phyloP scores from a whole-genome alignment of 2,329 filamentous ascomycete species.

The Drechslerella coelobrocha region DNA sequence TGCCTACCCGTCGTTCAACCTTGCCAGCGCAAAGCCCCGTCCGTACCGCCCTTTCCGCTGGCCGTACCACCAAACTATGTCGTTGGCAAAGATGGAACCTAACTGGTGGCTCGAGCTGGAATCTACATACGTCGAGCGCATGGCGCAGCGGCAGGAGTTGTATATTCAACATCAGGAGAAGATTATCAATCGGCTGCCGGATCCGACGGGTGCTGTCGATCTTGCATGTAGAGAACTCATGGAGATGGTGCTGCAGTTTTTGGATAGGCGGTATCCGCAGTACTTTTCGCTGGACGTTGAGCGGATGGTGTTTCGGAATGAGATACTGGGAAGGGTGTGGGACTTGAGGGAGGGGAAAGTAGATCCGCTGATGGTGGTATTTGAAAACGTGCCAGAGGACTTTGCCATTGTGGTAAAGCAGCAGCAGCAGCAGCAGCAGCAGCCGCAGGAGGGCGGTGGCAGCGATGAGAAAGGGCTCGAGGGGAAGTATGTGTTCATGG shows the following conservation, averaged over 20 bases:
- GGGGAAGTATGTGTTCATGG: constrained; percentile 76
- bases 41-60: constrained; percentile 84
- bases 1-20: constrained; percentile 70
- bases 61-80: constrained; percentile 90
- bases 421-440: neutral
- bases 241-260: constrained; percentile 82
- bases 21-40: constrained; percentile 71
- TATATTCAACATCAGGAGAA: constrained; percentile 68
- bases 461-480: constrained; percentile 65
- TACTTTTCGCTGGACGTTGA: constrained; percentile 68
- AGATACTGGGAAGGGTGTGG: constrained; percentile 69
- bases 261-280: constrained; percentile 77
- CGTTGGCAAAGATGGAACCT: constrained; percentile 76
- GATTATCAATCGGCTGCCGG: constrained; percentile 73
- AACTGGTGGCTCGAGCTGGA: constrained; percentile 93
- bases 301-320: constrained; percentile 66
- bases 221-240: constrained; percentile 83
- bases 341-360: constrained; percentile 65
- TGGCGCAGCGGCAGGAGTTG: constrained; percentile 72
- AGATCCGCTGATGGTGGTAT: constrained; percentile 72
- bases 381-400: constrained; percentile 83
- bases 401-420: constrained; percentile 64
- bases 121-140: constrained; percentile 71
- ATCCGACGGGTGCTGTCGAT: constrained; percentile 64
- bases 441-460: constrained; percentile 75